Percentiles rank a stretch among this genome's conserved stretches.
phyloP scores from a whole-genome alignment of 208 protist species.

The Trichomonas tenax region DNA sequence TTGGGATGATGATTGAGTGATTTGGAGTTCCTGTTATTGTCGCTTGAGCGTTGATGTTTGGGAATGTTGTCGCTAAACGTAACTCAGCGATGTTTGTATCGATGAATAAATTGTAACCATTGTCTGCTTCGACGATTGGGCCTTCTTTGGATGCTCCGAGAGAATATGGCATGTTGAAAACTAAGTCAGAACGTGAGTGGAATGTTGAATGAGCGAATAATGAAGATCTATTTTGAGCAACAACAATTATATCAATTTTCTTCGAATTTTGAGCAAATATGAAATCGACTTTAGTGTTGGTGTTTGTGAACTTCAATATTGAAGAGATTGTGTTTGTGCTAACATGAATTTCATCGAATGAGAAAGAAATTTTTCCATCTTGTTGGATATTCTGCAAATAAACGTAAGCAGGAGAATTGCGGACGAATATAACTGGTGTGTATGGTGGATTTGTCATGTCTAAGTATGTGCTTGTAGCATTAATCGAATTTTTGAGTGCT shows the following conservation, averaged over 20 bases:
- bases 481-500: neutral
- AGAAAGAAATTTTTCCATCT: neutral
- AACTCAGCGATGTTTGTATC: neutral
- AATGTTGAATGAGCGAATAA: neutral
- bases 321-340: neutral
- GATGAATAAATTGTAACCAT: neutral
- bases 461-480: neutral
- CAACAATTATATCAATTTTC: neutral
- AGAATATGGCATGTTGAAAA: neutral
- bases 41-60: neutral
- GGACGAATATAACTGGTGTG: neutral
- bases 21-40: neutral
- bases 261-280: neutral
- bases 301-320: neutral
- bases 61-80: neutral
- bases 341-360: neutral
- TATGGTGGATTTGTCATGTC: neutral
- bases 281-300: neutral
- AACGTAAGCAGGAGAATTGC: neutral
- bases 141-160: neutral
- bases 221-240: neutral
- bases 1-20: neutral
- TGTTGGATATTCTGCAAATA: neutral
- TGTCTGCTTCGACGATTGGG: neutral
- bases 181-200: neutral